phyloP scores from a whole-genome alignment of 345 rosid species.

The Laguncularia racemosa region DNA sequence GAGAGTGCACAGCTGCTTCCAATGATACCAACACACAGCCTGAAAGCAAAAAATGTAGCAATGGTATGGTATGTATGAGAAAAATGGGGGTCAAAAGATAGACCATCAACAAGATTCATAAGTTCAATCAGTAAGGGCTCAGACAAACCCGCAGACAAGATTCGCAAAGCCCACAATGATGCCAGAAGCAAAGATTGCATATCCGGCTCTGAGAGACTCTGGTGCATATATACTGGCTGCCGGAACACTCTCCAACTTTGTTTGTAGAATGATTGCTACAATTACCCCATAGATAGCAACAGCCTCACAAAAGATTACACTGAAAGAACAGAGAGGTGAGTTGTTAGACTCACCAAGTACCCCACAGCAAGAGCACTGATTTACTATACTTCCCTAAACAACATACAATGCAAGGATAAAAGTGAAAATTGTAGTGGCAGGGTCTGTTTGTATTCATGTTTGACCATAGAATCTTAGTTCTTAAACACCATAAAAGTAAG shows the following conservation, averaged over 20 bases:
- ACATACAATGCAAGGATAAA: not conserved
- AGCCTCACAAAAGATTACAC: conserved; percentile 98
- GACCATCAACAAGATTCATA: not conserved
- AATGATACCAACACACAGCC: conserved; percentile 92
- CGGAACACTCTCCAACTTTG: conserved; percentile 94
- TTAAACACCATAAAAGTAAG: too few relatives aligned
- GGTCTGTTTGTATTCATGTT: too few relatives aligned
- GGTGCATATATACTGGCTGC: conserved; percentile 58
- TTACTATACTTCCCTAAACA: too few relatives aligned
- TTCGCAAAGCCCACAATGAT: conserved; percentile 98
- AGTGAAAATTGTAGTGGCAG: too few relatives aligned
- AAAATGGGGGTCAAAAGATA: not conserved
- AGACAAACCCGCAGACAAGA: conserved; percentile 86
- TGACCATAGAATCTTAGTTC: too few relatives aligned
- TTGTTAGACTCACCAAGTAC: conserved; percentile 1
- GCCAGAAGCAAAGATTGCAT: conserved; percentile 98
- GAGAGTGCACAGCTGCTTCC: conserved; percentile 98
- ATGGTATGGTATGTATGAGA: not conserved
- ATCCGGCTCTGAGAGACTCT: conserved; percentile 98
- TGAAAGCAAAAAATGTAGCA: conserved; percentile 15
- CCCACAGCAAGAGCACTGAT: too few relatives aligned
- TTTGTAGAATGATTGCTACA: conserved; percentile 94
- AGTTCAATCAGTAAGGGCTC: conserved; percentile 3
- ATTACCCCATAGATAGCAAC: conserved; percentile 98
- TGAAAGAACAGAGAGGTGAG: conserved; percentile 21